These are phyloP conservation scores for Rosa multiflora DNA, from an alignment of 306 rosid genomes.

Conservation along the genomic window DNA sequence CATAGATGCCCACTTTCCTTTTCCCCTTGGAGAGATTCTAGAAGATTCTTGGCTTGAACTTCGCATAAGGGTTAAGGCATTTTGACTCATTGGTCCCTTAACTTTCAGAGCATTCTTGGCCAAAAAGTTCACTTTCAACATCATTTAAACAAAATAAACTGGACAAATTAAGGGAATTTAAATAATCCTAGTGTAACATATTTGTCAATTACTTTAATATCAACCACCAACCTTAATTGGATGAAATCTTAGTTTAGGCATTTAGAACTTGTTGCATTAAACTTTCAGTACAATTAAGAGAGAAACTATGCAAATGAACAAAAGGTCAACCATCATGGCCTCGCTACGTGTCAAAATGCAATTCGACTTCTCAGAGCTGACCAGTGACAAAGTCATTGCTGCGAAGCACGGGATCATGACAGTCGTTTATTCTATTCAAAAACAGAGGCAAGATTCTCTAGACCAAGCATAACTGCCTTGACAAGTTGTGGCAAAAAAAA, in stretches of 20 bases:
- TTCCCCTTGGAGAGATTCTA: background rate
- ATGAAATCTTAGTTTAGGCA: background rate
- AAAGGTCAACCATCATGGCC: background rate
- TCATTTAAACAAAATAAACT: background rate
- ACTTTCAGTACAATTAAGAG: background rate
- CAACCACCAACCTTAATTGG: background rate
- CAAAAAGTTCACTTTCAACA: background rate
- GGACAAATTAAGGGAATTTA: background rate
- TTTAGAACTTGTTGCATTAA: background rate
- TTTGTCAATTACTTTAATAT: background rate
- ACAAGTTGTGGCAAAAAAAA: background rate
- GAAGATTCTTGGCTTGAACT: constrained; percentile 4
- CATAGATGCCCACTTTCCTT: background rate
- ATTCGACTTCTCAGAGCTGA: background rate
- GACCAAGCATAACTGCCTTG: background rate
- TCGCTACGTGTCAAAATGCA: background rate
- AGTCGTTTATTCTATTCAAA: background rate
- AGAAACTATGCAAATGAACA: too few species aligned
- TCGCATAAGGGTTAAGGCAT: background rate
- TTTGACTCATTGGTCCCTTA: background rate
- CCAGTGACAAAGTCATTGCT: background rate
- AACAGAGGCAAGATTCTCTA: background rate
- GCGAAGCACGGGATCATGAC: background rate
- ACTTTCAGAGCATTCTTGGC: background rate
- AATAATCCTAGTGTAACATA: background rate